These are phyloP conservation scores for Paracoccidioides brasiliensis DNA, from an alignment of 2,329 filamentous ascomycete species.

Conservation along the genomic window DNA sequence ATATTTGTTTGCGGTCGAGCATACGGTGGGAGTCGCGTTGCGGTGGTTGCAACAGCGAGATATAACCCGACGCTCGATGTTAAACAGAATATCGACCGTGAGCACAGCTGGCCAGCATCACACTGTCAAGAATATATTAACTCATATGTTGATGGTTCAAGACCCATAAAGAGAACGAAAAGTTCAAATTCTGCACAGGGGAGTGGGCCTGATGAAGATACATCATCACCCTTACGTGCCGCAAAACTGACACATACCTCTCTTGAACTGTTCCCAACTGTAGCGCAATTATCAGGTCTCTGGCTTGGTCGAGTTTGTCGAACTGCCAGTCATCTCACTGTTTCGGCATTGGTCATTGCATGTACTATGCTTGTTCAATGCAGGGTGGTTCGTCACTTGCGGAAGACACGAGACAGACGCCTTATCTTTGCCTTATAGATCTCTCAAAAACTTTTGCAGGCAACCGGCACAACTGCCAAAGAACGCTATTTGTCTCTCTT, in stretches of 20 bases:
- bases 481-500: conserved; percentile 15
- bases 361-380: conserved; percentile 27
- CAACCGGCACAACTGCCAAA: conserved; percentile 10
- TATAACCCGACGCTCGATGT: conserved; percentile 43
- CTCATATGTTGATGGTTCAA: conserved; percentile 15
- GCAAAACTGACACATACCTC: conserved; percentile 10
- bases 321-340: conserved; percentile 54
- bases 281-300: conserved; percentile 25
- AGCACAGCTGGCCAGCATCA: conserved; percentile 51
- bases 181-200: neutral
- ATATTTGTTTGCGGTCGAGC: conserved; percentile 54
- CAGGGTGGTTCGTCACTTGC: conserved; percentile 20
- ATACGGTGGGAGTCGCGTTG: conserved; percentile 50
- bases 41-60: conserved; percentile 48
- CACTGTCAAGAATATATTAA: conserved; percentile 46
- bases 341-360: conserved; percentile 52
- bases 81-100: conserved; percentile 31
- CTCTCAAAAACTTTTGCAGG: conserved; percentile 16
- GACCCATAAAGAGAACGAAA: neutral
- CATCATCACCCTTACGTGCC: conserved; percentile 8
- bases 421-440: conserved; percentile 23
- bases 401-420: conserved; percentile 22
- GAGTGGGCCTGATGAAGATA: neutral
- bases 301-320: conserved; percentile 48
- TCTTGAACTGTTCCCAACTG: conserved; percentile 4